phyloP scores from a whole-genome alignment of 768 basidiomycete species.

The Hemileccinum impolitum region DNA sequence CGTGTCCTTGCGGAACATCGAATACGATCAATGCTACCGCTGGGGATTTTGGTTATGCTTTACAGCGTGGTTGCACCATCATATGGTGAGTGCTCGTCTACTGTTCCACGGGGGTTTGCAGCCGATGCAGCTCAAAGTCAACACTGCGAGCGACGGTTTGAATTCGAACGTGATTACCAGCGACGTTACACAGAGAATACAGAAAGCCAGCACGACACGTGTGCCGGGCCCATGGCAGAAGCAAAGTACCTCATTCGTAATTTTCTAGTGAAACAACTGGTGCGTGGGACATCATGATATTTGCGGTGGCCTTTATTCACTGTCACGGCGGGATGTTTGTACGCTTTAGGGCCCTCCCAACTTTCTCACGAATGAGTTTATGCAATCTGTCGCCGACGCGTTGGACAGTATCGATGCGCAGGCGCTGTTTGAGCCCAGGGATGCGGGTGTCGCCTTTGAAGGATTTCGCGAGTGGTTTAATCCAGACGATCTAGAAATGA shows the following conservation, averaged over 20 bases:
- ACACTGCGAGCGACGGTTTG: conserved; percentile 1
- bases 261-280: conserved; percentile 2
- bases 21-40: not conserved
- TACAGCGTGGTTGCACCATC: not conserved
- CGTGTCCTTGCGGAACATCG: not conserved
- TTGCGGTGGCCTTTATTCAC: no score
- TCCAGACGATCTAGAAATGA: conserved; percentile 40
- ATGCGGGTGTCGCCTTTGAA: conserved; percentile 57
- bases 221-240: not conserved
- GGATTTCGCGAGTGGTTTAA: conserved; percentile 80
- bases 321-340: no score
- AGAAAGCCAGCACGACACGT: no score
- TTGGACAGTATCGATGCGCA: conserved; percentile 38
- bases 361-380: conserved; percentile 38
- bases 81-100: not conserved
- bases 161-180: not conserved
- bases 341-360: conserved; percentile 22
- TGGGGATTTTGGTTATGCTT: not conserved
- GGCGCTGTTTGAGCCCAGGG: conserved; percentile 42
- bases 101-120: not conserved
- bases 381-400: conserved; percentile 38
- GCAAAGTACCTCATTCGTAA: conserved; percentile 1
- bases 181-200: not conserved
- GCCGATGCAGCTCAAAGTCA: not conserved
- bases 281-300: no score